Evolutionary conservation across 1,139 yeast species (phyloP).

Genomic region (Saccharomycopsis crataegensis): DNA sequence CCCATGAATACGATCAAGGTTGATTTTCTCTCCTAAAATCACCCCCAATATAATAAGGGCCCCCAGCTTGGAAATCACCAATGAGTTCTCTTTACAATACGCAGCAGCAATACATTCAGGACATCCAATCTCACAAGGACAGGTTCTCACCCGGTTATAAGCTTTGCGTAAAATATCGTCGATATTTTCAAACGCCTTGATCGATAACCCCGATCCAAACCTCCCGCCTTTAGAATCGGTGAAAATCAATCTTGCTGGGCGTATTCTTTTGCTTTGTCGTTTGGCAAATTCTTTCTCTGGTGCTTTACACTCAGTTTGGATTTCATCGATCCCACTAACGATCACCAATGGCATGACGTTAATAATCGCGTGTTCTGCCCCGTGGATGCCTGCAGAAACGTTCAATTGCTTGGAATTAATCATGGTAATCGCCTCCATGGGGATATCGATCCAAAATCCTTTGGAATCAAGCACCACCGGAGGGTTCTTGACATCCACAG

Average conservation of each 20-base stretch:
- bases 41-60: slow-evolving; percentile 63
- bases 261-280: slow-evolving; percentile 53
- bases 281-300: slow-evolving; percentile 90
- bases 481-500: slow-evolving; percentile 87
- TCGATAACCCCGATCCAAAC: slow-evolving; percentile 70
- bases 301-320: slow-evolving; percentile 90
- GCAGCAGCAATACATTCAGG: slow-evolving; percentile 79
- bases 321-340: slow-evolving; percentile 62
- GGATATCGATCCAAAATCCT: slow-evolving; percentile 91
- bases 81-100: slow-evolving; percentile 70
- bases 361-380: slow-evolving; percentile 87
- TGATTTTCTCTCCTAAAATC: slow-evolving; percentile 40
- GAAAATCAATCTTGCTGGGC: slow-evolving; percentile 84
- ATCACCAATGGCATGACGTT: slow-evolving; percentile 64
- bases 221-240: slow-evolving; percentile 78
- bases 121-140: slow-evolving; percentile 85
- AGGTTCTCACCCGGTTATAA: slow-evolving; percentile 47
- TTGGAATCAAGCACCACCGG: slow-evolving; percentile 63
- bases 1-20: slow-evolving; percentile 45
- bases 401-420: slow-evolving; percentile 51
- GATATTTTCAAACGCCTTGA: slow-evolving; percentile 71
- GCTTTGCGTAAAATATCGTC: slow-evolving; percentile 59
- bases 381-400: slow-evolving; percentile 91
- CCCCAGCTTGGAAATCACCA: slow-evolving; percentile 83
- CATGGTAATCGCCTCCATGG: slow-evolving; percentile 50